phyloP scores from a whole-genome alignment of 495 filamentous ascomycete species.

The Aspergillus carlsbadensis region DNA sequence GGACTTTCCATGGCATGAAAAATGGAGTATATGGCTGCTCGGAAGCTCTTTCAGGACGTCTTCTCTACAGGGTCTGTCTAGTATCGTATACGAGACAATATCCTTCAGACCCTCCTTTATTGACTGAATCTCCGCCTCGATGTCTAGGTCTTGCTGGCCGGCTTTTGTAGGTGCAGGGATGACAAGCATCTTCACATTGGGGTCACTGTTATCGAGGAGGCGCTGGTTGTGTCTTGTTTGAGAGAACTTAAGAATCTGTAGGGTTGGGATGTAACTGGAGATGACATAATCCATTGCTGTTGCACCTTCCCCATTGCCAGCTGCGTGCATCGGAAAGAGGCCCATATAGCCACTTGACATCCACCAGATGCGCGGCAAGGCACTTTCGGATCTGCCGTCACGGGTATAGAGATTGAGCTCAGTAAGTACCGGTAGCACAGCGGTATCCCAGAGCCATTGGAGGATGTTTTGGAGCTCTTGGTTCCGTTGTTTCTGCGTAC shows the following conservation, averaged over 20 bases:
- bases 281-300: not conserved
- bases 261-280: conserved; percentile 9
- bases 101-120: not conserved
- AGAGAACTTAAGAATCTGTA: conserved; percentile 2
- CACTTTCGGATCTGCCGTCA: not conserved
- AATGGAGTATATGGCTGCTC: conserved; percentile 2
- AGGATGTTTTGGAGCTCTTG: not conserved
- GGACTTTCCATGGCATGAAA: conserved; percentile 12
- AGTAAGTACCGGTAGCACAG: not conserved
- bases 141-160: not conserved
- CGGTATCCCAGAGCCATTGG: not conserved
- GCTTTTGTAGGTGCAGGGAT: not conserved
- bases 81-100: not conserved
- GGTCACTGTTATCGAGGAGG: no score
- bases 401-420: not conserved
- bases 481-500: not conserved
- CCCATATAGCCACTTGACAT: conserved; percentile 3
- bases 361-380: conserved; percentile 7
- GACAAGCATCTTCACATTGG: conserved; percentile 1
- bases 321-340: conserved; percentile 9
- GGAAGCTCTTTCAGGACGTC: conserved; percentile 3
- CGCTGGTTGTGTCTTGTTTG: not conserved
- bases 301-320: not conserved
- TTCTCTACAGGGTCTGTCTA: not conserved
- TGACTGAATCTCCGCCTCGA: not conserved